Conservation (phyloP, 768 basidiomycete species). For the Pleurotus eryngii region DNA sequence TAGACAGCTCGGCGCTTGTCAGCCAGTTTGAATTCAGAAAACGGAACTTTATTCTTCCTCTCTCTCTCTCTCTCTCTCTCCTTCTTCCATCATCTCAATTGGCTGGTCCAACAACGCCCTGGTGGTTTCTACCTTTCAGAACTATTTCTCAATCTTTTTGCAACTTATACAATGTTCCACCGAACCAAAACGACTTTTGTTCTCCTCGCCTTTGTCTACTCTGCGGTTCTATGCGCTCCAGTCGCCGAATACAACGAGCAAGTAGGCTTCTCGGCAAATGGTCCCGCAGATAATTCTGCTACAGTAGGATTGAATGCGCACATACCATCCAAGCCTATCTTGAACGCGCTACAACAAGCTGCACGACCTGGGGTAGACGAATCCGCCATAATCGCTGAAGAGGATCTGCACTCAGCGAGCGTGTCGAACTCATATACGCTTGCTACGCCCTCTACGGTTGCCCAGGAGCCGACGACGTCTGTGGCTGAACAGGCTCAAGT, state of each 20-base stretch:
- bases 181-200: not conserved
- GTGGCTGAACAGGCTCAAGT: not conserved
- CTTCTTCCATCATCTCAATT: conserved; percentile 2
- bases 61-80: not conserved
- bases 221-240: not conserved
- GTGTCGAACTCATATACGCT: not conserved
- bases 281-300: not conserved
- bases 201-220: not conserved
- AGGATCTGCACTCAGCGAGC: not conserved
- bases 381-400: not conserved
- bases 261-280: not conserved
- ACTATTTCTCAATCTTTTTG: not conserved
- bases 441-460: not conserved
- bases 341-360: not conserved
- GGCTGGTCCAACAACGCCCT: conserved; percentile 6
- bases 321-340: not conserved
- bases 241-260: not conserved
- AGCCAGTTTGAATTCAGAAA: too few species aligned
- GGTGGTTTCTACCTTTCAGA: not conserved
- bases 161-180: too few species aligned
- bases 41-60: not conserved
- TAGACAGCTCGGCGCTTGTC: too few species aligned
- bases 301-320: not conserved
- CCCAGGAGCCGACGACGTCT: not conserved
- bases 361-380: not conserved